Base-by-base conservation (phyloP, 305 asterid genomes). In the Stenogyne calaminthoides region DNA sequence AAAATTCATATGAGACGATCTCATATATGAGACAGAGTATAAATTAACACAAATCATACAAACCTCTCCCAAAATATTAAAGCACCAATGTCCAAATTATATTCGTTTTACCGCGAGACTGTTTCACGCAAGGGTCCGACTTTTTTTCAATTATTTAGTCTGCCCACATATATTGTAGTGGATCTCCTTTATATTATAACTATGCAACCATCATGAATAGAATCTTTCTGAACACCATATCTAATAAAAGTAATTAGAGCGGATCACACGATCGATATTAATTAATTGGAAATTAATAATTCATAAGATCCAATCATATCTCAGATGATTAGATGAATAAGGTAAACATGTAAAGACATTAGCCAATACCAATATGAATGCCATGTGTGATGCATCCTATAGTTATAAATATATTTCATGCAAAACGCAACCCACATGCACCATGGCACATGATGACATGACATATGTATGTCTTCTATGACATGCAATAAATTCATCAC, bases 231-330 rank as follows among this genome's bases (percentile, higher is more conserved):
- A 69, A 69, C 27, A 52, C 54, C 64, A 54, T 16, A 54, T 52
- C 37, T 32, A 36, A 36, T 32, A 8, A 18, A 51, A 51, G 20
- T 56, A 70, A n/a, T 49, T 49, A 49, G 22, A 49, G 56, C 16
- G 56, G 19, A 49, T 49, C 22, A 49, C 0, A 7, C 42, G 12
- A 39, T 32, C 10, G 42, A 37, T 44, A 67, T 49, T 51, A 22
- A 67, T 49, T 51, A 22, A 22, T 22, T 22, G 40, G 61, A 7
- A 57, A 70, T 58, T 40, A 70, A 58, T 25, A 19, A 70, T 70
- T 40, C 18, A 44, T 9, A 19, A 58, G 42, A 70, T 54, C 73
- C 73, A 54, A 69, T 15, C 73, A 54, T 69, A 69, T 69, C 73
- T 49, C 22, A n/a, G 9, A 49, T 14, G 20, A 46, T 46, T 46